Evolutionary conservation across 2,329 filamentous ascomycete species (phyloP).

Genomic region (Diaporthe sp.): DNA sequence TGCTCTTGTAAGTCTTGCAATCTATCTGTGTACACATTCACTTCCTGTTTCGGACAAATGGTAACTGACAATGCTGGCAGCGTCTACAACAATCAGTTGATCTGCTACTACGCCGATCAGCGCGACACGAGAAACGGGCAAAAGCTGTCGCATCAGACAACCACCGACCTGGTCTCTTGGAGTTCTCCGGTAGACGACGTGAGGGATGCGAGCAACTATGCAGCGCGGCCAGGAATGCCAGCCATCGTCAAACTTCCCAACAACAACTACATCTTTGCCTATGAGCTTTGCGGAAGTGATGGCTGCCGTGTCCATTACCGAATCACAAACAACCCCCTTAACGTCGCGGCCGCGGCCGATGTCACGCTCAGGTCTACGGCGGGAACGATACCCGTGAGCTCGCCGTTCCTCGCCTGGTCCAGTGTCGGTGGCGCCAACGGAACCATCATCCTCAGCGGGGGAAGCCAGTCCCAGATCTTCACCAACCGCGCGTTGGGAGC

Average conservation of each 20-base stretch:
- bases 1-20: slow-evolving; percentile 60
- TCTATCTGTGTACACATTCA: background rate
- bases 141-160: slow-evolving; percentile 76
- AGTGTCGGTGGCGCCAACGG: slow-evolving; percentile 59
- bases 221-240: slow-evolving; percentile 78
- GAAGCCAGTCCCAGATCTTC: slow-evolving; percentile 56
- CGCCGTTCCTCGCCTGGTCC: slow-evolving; percentile 61
- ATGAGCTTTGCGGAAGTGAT: slow-evolving; percentile 61
- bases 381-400: slow-evolving; percentile 54
- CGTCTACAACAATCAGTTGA: slow-evolving; percentile 68
- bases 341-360: slow-evolving; percentile 53
- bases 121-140: slow-evolving; percentile 77
- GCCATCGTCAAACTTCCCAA: slow-evolving; percentile 70
- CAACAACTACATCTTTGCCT: slow-evolving; percentile 73
- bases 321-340: slow-evolving; percentile 55
- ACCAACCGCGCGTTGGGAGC: slow-evolving; percentile 58
- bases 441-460: slow-evolving; percentile 59
- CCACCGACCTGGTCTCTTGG: slow-evolving; percentile 73
- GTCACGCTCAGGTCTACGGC: slow-evolving; percentile 50
- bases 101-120: slow-evolving; percentile 81
- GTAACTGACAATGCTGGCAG: background rate
- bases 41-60: rapidly evolving
- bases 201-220: slow-evolving; percentile 68
- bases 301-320: slow-evolving; percentile 61
- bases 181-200: slow-evolving; percentile 72